A percentile compares a stretch with the other conserved stretches of the same genome.
These are phyloP conservation scores for Zygosaccharomyces sapae DNA, from an alignment of 1,139 yeast genomes.

Conservation along the genomic window DNA sequence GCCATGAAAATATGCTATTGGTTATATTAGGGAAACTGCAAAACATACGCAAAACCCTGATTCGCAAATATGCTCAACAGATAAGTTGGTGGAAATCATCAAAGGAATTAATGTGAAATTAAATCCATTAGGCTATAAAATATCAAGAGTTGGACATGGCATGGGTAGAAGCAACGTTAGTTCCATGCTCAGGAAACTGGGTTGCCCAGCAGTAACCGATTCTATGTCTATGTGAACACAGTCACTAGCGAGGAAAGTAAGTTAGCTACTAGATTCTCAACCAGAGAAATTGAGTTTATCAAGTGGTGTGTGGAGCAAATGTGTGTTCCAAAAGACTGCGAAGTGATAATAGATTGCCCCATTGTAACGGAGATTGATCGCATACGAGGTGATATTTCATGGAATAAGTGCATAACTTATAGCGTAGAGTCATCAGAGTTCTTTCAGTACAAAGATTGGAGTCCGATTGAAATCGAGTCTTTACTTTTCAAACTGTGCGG, in stretches of 20 bases:
- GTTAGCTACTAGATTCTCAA: constrained; percentile 27
- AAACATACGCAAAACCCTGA: constrained; percentile 10
- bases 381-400: constrained; percentile 13
- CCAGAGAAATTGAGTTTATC: constrained; percentile 29
- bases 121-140: constrained; percentile 23
- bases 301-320: constrained; percentile 27
- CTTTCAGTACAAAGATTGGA: constrained; percentile 19
- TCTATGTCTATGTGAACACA: constrained; percentile 29
- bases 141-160: constrained; percentile 24
- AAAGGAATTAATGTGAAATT: constrained; percentile 26
- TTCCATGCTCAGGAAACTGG: constrained; percentile 6
- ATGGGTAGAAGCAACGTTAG: constrained; percentile 24
- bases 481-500: constrained; percentile 23
- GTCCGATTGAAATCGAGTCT: constrained; percentile 24
- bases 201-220: constrained; percentile 22
- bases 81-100: constrained; percentile 18
- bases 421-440: constrained; percentile 24
- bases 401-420: constrained; percentile 19
- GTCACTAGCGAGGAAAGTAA: constrained; percentile 27
- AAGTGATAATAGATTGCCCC: neutral
- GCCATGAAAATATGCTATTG: constrained; percentile 27
- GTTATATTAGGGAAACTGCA: constrained; percentile 21
- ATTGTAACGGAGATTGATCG: constrained; percentile 20
- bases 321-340: constrained; percentile 9
- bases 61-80: constrained; percentile 7